phyloP scores from a whole-genome alignment of 257 asterid genomes.

The Striga asiatica region DNA sequence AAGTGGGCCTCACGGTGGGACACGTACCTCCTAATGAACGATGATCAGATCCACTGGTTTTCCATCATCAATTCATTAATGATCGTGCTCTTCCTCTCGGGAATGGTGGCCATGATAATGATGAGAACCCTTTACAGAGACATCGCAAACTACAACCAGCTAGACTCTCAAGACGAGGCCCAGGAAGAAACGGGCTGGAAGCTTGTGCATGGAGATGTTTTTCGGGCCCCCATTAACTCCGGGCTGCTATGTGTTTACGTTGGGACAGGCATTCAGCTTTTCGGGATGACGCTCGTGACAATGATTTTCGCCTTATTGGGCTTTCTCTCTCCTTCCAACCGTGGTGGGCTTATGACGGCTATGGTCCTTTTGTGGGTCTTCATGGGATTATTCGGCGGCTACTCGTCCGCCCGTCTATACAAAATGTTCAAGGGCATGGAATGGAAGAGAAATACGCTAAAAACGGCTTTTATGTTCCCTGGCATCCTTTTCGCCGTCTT shows the following conservation, averaged over 20 bases:
- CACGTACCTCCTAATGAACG: slow-evolving; percentile 80
- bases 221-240: slow-evolving; percentile 77
- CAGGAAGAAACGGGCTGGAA: slow-evolving; percentile 98
- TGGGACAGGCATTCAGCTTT: slow-evolving; percentile 85
- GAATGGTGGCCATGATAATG: slow-evolving; percentile 98
- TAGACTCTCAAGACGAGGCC: slow-evolving; percentile 93
- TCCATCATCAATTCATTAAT: slow-evolving; percentile 77
- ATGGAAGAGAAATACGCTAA: slow-evolving; percentile 77
- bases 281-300: slow-evolving; percentile 74
- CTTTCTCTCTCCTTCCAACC: slow-evolving; percentile 83
- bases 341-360: slow-evolving; percentile 90
- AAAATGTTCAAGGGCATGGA: slow-evolving; percentile 86
- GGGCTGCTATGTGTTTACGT: slow-evolving; percentile 71
- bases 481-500: slow-evolving; percentile 52
- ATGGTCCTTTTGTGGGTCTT: slow-evolving; percentile 88
- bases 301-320: slow-evolving; percentile 82
- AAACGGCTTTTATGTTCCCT: slow-evolving; percentile 71
- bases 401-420: slow-evolving; percentile 75
- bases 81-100: slow-evolving; percentile 87
- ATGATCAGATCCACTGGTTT: slow-evolving; percentile 93
- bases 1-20: slow-evolving; percentile 99
- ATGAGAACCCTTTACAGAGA: slow-evolving; percentile 83
- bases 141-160: slow-evolving; percentile 79
- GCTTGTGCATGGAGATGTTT: slow-evolving; percentile 84
- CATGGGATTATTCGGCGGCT: slow-evolving; percentile 89